Conservation (phyloP, 2,329 filamentous ascomycete species). For the Pestalotiopsis sp. region DNA sequence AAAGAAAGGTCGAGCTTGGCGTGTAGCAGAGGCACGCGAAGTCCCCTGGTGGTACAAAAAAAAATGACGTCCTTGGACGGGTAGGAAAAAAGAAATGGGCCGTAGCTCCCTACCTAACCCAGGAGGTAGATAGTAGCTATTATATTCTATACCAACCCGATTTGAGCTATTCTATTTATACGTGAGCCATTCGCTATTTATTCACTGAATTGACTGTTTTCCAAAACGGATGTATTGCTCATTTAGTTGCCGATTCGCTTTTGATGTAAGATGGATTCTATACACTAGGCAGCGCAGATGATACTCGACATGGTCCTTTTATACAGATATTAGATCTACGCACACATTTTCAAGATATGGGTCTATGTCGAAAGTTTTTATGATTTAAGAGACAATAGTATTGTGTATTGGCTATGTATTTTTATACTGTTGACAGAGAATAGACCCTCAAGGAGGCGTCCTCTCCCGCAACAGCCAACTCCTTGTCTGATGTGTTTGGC, state of each 20-base stretch:
- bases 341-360: too few species aligned
- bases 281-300: too few species aligned
- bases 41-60: not conserved
- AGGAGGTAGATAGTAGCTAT: too few species aligned
- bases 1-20: not conserved
- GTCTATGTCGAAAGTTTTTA: not conserved
- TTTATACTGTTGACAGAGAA: constrained; percentile 36
- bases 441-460: constrained; percentile 65
- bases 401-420: not conserved
- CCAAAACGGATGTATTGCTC: too few species aligned
- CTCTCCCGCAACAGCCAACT: constrained; percentile 60
- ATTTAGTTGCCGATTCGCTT: too few species aligned
- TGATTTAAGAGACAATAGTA: not conserved
- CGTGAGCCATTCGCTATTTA: not conserved
- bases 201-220: too few species aligned
- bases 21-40: not conserved
- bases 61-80: not conserved
- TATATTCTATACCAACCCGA: not conserved
- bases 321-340: too few species aligned
- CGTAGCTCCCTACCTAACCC: not conserved
- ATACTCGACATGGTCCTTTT: too few species aligned
- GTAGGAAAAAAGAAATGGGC: not conserved
- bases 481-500: constrained; percentile 41
- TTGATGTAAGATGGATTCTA: too few species aligned
- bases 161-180: not conserved